A percentile compares a stretch with the other conserved stretches of the same genome.
Conservation (phyloP, 2,329 filamentous ascomycete genomes). For the Botryosphaeria agaves region DNA sequence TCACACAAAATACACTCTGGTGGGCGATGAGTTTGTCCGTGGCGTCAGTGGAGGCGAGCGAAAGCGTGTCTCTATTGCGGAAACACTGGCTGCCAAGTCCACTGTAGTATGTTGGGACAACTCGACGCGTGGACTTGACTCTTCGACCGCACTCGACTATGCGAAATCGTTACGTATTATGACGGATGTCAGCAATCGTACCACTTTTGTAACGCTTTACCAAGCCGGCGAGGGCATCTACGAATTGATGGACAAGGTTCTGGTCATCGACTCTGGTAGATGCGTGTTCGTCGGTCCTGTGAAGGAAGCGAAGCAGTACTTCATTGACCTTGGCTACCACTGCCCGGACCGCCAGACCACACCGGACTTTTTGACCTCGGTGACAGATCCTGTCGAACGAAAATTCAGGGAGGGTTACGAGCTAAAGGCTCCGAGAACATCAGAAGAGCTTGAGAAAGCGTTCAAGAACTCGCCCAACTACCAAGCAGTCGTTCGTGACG, state of each 20-base stretch:
- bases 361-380: slow-evolving; percentile 59
- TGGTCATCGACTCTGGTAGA: slow-evolving; percentile 57
- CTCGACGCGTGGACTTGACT: slow-evolving; percentile 62
- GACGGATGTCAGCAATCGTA: slow-evolving; percentile 58
- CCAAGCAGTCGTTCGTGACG: slow-evolving; percentile 40
- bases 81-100: slow-evolving; percentile 56
- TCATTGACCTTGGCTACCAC: slow-evolving; percentile 46
- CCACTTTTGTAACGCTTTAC: slow-evolving; percentile 54
- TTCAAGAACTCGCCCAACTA: slow-evolving; percentile 49
- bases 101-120: slow-evolving; percentile 69
- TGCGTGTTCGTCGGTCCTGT: slow-evolving; percentile 50
- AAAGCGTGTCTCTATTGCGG: slow-evolving; percentile 64
- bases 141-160: slow-evolving; percentile 63
- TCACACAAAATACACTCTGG: slow-evolving; percentile 56
- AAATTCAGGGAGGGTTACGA: slow-evolving; percentile 50
- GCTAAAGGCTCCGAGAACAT: slow-evolving; percentile 47
- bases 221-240: slow-evolving; percentile 55
- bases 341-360: slow-evolving; percentile 49
- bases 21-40: slow-evolving; percentile 56
- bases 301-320: slow-evolving; percentile 45
- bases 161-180: slow-evolving; percentile 61
- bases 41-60: slow-evolving; percentile 68
- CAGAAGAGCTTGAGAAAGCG: slow-evolving; percentile 48
- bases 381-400: slow-evolving; percentile 57
- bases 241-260: slow-evolving; percentile 61